phyloP scores from a whole-genome alignment of 352 stramenopile genomes.

The Thraustochytrium sp. region DNA sequence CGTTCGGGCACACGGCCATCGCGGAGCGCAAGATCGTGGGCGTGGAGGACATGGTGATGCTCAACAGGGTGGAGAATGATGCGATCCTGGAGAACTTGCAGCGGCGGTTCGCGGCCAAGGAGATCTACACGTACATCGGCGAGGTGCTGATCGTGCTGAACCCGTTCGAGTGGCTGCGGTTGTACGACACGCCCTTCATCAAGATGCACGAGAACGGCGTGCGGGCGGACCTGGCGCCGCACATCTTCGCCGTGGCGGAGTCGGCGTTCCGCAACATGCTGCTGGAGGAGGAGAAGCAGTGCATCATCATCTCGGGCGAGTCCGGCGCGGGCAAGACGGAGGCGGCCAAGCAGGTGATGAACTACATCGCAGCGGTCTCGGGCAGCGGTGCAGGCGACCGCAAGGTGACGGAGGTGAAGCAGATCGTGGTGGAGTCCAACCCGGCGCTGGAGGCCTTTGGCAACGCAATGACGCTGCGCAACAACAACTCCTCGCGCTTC shows the following conservation, averaged over 20 bases:
- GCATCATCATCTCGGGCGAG: slow-evolving; percentile 83
- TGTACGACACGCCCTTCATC: slow-evolving; percentile 51
- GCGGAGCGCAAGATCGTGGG: slow-evolving; percentile 28
- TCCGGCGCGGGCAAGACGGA: slow-evolving; percentile 90
- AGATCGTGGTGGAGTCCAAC: slow-evolving; percentile 57
- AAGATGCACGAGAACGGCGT: slow-evolving; percentile 50
- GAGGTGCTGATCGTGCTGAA: slow-evolving; percentile 80
- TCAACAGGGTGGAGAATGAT: slow-evolving; percentile 44
- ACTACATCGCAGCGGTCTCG: slow-evolving; percentile 81
- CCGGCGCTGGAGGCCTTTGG: slow-evolving; percentile 82
- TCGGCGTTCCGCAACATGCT: slow-evolving; percentile 75
- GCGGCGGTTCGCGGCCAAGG: slow-evolving; percentile 65
- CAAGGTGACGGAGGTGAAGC: slow-evolving; percentile 51
- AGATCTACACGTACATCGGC: slow-evolving; percentile 83
- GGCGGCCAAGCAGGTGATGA: slow-evolving; percentile 89
- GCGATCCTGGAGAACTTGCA: slow-evolving; percentile 54
- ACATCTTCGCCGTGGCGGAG: slow-evolving; percentile 81
- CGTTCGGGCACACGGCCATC: neutral
- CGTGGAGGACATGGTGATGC: slow-evolving; percentile 49
- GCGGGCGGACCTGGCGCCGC: slow-evolving; percentile 61
- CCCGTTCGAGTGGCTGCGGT: slow-evolving; percentile 69
- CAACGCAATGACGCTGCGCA: slow-evolving; percentile 90
- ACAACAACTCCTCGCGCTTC: slow-evolving; percentile 92
- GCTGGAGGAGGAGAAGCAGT: slow-evolving; percentile 70
- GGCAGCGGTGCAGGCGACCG: neutral